These are phyloP conservation scores for Salix viminalis DNA, from an alignment of 345 rosid species.

Conservation along the genomic window DNA sequence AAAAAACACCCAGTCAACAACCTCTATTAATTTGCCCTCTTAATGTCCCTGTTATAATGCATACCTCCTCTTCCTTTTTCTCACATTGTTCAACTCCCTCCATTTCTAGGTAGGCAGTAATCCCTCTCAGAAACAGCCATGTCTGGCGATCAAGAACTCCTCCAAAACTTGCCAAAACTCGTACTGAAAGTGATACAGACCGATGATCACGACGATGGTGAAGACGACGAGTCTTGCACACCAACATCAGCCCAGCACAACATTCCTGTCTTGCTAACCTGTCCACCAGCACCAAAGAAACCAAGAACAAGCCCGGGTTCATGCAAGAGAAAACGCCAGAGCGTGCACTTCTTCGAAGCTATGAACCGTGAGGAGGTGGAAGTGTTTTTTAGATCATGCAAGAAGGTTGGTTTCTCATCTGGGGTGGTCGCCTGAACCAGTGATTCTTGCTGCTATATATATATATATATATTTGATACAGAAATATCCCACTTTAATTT, in stretches of 20 bases:
- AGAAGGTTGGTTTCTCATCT: not conserved
- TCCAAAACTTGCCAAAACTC: not conserved
- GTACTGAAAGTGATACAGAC: not conserved
- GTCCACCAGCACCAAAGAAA: constrained; percentile 30
- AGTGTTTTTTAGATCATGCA: not conserved
- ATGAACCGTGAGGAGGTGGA: constrained; percentile 9
- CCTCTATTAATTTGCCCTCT: not conserved
- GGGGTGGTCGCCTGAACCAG: not conserved
- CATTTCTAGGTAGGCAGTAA: not conserved
- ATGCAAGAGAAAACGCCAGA: constrained; percentile 17
- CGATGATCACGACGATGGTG: not conserved
- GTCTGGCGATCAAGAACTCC: not conserved
- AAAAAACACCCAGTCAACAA: not conserved
- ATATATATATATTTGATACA: not conserved
- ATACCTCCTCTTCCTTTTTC: not conserved
- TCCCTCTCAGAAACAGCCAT: not conserved
- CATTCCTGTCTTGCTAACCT: constrained; percentile 20
- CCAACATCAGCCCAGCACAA: constrained; percentile 25
- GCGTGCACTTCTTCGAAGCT: constrained; percentile 27
- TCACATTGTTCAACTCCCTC: not conserved
- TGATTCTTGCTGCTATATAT: not conserved
- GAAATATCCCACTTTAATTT: not conserved
- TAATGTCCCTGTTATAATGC: not conserved
- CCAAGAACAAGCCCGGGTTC: constrained; percentile 8
- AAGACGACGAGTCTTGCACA: constrained; percentile 12